Conservation (phyloP, 371 early-diverging fungal genomes). For the Apophysomyces trapeziformis region DNA sequence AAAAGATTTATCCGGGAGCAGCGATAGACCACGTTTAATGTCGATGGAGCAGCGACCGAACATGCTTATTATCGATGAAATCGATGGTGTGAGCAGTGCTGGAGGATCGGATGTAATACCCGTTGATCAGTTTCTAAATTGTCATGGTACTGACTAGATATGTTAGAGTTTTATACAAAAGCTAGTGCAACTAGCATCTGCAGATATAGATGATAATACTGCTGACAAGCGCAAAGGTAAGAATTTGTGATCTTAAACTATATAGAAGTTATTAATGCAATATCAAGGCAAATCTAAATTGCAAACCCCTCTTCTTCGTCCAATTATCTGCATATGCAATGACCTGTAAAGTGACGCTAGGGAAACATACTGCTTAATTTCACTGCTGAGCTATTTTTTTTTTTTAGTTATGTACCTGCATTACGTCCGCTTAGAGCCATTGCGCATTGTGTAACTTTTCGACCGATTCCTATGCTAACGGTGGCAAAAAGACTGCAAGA, state of each 20-base stretch:
- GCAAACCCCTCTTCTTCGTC: slow-evolving; percentile 70
- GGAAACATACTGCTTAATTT: not conserved
- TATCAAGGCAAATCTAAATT: slow-evolving; percentile 29
- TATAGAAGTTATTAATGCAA: not conserved
- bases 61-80: slow-evolving; percentile 93
- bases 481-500: slow-evolving; percentile 79
- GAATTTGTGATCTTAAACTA: not conserved
- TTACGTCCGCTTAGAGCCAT: slow-evolving; percentile 83
- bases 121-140: not conserved
- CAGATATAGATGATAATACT: slow-evolving; percentile 37
- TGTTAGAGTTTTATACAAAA: slow-evolving; percentile 80
- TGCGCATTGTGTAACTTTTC: slow-evolving; percentile 75
- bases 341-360: slow-evolving; percentile 67
- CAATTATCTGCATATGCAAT: slow-evolving; percentile 98
- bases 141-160: not conserved
- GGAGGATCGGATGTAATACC: slow-evolving; percentile 60
- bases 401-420: slow-evolving; percentile 79
- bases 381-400: not conserved
- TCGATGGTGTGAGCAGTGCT: slow-evolving; percentile 89
- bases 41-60: slow-evolving; percentile 70
- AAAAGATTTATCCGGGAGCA: not conserved
- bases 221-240: slow-evolving; percentile 24
- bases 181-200: slow-evolving; percentile 52
- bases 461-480: slow-evolving; percentile 65
- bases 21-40: slow-evolving; percentile 18